Evolutionary conservation across 2,329 filamentous ascomycete species (phyloP).

Genomic region (Arthrinium phaeospermum): DNA sequence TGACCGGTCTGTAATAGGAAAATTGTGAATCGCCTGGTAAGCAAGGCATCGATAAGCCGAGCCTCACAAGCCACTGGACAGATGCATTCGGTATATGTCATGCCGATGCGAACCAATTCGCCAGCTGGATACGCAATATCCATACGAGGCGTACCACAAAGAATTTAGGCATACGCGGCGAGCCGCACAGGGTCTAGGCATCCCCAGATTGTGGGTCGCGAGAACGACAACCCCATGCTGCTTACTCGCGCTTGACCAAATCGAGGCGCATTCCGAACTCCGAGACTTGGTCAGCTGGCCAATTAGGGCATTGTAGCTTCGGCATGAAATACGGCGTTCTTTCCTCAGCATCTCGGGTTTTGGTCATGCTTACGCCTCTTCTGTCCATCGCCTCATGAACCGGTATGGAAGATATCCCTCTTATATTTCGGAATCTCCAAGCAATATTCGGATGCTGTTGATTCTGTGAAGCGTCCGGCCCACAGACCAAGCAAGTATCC

Average conservation of each 20-base stretch:
- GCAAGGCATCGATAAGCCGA: neutral
- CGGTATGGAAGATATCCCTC: neutral
- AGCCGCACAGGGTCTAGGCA: neutral
- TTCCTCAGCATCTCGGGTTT: neutral
- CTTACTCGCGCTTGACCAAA: constrained; percentile 10
- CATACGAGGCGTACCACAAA: neutral
- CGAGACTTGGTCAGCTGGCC: neutral
- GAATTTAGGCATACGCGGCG: neutral
- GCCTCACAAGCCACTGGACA: no score
- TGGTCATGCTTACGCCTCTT: neutral
- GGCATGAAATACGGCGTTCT: neutral
- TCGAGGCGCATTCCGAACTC: neutral
- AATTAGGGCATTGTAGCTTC: neutral
- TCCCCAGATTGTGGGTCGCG: neutral
- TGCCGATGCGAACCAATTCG: neutral
- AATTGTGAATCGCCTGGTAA: neutral
- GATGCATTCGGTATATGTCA: neutral
- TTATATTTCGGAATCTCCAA: neutral
- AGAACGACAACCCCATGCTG: neutral
- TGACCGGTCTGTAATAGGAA: neutral
- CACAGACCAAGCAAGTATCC: neutral
- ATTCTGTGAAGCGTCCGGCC: neutral
- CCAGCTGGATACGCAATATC: neutral
- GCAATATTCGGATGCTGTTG: neutral
- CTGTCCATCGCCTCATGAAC: neutral